phyloP scores from a whole-genome alignment of 2,329 filamentous ascomycete species.

The Fusarium concolor region DNA sequence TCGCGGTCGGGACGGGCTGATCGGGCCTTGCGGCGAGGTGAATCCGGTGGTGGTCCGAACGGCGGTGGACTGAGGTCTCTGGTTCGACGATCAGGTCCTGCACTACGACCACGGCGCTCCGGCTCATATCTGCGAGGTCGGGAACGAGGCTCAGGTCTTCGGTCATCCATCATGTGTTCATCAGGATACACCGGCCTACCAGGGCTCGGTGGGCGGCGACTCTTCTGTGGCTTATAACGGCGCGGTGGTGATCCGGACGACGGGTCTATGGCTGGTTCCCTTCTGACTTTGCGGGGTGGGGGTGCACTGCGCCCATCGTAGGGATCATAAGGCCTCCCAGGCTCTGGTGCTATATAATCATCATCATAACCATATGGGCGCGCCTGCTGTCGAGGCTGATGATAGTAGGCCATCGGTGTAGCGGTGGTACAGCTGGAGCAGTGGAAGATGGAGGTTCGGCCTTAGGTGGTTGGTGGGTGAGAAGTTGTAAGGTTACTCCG shows the following conservation, averaged over 20 bases:
- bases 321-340: conserved; percentile 36
- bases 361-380: conserved; percentile 43
- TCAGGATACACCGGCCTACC: conserved; percentile 33
- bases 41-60: conserved; percentile 34
- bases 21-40: conserved; percentile 34
- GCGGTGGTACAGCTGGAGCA: background rate
- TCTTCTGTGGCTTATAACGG: conserved; percentile 40
- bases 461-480: background rate
- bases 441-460: background rate
- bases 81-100: conserved; percentile 26
- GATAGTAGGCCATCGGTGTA: conserved; percentile 44
- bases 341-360: conserved; percentile 39
- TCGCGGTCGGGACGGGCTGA: conserved; percentile 34
- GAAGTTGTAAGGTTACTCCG: no score
- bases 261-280: conserved; percentile 12
- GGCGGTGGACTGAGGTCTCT: conserved; percentile 35
- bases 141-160: conserved; percentile 9
- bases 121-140: conserved; percentile 24
- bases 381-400: conserved; percentile 41
- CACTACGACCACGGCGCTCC: conserved; percentile 42
- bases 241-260: conserved; percentile 35
- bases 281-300: conserved; percentile 25
- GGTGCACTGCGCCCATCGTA: conserved; percentile 30
- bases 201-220: conserved; percentile 37
- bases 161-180: conserved; percentile 20